A percentile compares a stretch with the other conserved stretches of the same genome.
These are phyloP conservation scores for Takakia lepidozioides DNA, from an alignment of 225 moss, liverwort and hornwort genomes.

Conservation along the genomic window DNA sequence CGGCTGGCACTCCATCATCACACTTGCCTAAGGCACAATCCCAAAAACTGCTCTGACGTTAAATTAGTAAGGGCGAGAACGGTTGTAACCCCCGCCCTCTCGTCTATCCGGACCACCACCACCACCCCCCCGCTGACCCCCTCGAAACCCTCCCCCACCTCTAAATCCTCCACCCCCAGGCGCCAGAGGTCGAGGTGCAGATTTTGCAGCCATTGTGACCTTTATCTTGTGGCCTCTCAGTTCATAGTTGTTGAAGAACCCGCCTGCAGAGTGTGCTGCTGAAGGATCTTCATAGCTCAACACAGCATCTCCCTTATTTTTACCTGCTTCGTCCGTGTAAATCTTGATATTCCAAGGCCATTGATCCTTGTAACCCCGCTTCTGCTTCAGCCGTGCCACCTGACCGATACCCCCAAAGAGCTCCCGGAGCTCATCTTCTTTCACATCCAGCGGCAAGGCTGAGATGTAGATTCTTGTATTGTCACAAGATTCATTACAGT, in stretches of 20 bases:
- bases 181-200: slow-evolving; percentile 66
- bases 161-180: slow-evolving; percentile 34
- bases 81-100: slow-evolving; percentile 84
- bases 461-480: slow-evolving; percentile 96
- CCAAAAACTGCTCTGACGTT: no score
- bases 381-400: slow-evolving; percentile 97
- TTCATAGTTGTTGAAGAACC: slow-evolving; percentile 83
- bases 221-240: slow-evolving; percentile 91
- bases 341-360: slow-evolving; percentile 99
- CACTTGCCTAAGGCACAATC: no score
- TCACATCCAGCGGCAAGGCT: slow-evolving; percentile 73
- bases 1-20: no score
- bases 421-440: slow-evolving; percentile 76
- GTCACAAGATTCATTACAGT: slow-evolving; percentile 83
- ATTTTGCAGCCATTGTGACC: slow-evolving; percentile 93
- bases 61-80: slow-evolving; percentile 83
- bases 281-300: slow-evolving; percentile 93
- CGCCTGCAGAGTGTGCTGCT: slow-evolving; percentile 88
- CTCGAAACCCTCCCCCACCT: slow-evolving; percentile 44
- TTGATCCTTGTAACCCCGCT: slow-evolving; percentile 98
- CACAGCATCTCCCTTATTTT: slow-evolving; percentile 91
- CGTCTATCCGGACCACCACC: slow-evolving; percentile 83
- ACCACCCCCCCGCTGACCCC: slow-evolving; percentile 47
- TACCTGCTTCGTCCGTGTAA: slow-evolving; percentile 72
- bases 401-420: slow-evolving; percentile 97